These are phyloP conservation scores for Wakefieldia striispora DNA, from an alignment of 768 basidiomycete genomes.

Conservation along the genomic window DNA sequence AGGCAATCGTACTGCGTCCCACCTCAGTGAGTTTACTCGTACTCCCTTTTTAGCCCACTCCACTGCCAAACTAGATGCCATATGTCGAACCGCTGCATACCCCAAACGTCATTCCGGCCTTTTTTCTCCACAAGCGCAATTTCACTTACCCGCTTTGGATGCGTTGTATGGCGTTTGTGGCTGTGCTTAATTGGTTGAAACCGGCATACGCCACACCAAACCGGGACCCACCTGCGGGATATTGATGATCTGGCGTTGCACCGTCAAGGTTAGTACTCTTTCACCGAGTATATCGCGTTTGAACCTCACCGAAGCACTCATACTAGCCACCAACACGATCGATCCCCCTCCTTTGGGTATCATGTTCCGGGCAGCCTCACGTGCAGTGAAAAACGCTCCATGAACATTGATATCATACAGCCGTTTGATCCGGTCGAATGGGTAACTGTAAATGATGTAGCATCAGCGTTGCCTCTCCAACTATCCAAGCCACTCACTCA, in stretches of 20 bases:
- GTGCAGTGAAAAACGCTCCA: conserved; percentile 92
- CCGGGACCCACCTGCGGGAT: conserved; percentile 66
- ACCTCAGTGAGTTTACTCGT: conserved; percentile 82
- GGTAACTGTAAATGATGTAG: conserved; percentile 55
- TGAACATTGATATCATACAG: conserved; percentile 94
- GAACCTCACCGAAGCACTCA: conserved; percentile 78
- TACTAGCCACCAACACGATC: conserved; percentile 84
- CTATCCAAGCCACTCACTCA: conserved; percentile 50
- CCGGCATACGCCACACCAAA: background rate
- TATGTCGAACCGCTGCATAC: conserved; percentile 77
- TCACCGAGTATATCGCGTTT: background rate
- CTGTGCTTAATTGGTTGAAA: conserved; percentile 32
- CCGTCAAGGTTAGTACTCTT: conserved; percentile 9
- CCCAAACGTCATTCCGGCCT: conserved; percentile 5
- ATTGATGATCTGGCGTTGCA: conserved; percentile 66
- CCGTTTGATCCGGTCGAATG: conserved; percentile 77
- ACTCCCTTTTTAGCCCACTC: conserved; percentile 94
- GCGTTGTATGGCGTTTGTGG: conserved; percentile 95
- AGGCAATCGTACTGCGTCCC: conserved; percentile 6
- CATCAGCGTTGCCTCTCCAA: conserved; percentile 9
- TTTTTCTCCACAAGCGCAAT: background rate
- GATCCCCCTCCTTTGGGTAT: conserved; percentile 75
- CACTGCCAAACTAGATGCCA: conserved; percentile 89
- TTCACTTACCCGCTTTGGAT: conserved; percentile 75
- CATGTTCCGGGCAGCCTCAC: conserved; percentile 93